These are phyloP conservation scores for Apiotrichum veenhuisii DNA, from an alignment of 1,284 basidiomycete genomes.

Conservation along the genomic window DNA sequence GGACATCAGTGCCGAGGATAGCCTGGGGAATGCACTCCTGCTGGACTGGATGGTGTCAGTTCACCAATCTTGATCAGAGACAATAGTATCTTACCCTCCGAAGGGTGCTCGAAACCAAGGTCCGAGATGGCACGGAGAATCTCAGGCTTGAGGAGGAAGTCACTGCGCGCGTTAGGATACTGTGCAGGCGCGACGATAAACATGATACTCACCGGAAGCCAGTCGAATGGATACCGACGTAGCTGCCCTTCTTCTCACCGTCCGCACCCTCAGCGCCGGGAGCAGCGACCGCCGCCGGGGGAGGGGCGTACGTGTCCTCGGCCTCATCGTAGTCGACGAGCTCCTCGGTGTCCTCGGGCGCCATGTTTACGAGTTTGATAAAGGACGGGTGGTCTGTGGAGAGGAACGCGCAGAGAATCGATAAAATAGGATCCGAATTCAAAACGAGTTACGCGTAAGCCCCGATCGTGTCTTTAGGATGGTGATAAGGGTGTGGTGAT, in stretches of 20 bases:
- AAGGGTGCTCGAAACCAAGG: slow-evolving; percentile 98
- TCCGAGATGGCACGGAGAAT: slow-evolving; percentile 96
- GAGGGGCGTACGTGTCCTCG: slow-evolving; percentile 64
- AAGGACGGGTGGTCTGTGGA: neutral
- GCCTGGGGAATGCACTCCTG: slow-evolving; percentile 99
- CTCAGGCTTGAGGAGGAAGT: slow-evolving; percentile 96
- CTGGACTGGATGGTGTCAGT: slow-evolving; percentile 66
- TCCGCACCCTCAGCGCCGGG: slow-evolving; percentile 60
- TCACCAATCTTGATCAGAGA: neutral
- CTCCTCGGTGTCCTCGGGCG: slow-evolving; percentile 47
- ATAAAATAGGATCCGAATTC: too few species aligned
- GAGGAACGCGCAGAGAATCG: neutral
- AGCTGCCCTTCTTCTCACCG: slow-evolving; percentile 88
- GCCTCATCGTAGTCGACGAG: slow-evolving; percentile 87
- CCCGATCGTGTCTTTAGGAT: neutral
- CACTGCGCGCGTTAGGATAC: slow-evolving; percentile 55
- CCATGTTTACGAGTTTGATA: slow-evolving; percentile 21
- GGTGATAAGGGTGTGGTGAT: neutral
- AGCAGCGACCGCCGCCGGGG: slow-evolving; percentile 59
- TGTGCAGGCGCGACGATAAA: too few species aligned
- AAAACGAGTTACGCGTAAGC: neutral
- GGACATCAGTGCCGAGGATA: slow-evolving; percentile 97
- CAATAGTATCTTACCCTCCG: slow-evolving; percentile 73
- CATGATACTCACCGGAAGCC: slow-evolving; percentile 70
- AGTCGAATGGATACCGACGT: slow-evolving; percentile 94